Evolutionary conservation across 1,284 basidiomycete genomes (phyloP), one percentile per base, ranked within the genome.

Genomic region (Hypsizygus ulmarius): DNA sequence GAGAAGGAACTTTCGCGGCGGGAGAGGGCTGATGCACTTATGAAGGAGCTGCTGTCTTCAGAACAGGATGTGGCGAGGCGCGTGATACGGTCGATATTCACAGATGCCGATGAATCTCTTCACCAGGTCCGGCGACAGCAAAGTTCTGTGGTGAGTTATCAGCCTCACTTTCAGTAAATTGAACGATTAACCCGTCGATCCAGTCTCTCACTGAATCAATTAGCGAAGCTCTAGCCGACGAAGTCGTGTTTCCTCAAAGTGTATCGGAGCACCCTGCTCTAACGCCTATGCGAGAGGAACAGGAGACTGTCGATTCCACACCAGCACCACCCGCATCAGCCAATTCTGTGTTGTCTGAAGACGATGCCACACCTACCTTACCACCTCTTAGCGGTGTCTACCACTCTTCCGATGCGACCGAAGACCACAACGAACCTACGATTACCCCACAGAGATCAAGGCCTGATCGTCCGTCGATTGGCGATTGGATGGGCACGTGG

Each of bases 401-500:
- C 18, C 51, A 52, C 18, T 43, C 51, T 11, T 34, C 47, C 10
- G n/a, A n/a, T n/a, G n/a, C n/a, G n/a, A n/a, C n/a, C n/a, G n/a
- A 40, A 5, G 43, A 39, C 19, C 51, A 45, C 4, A 59, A 61
- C 36, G 55, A 57, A 36, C 54, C 53, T 9, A 59, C 63, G 30
- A 43, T 56, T 14, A 38, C 41, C 27, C 44, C 46, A 7, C 39
- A 45, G 16, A 65, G 64, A 47, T 41, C 58, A 12, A 66, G 64
- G 21, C 61, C 58, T 32, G 72, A 72, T 21, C 62, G 66, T 12
- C 69, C 62, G 45, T 65, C 66, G 12, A 71, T 82, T 42, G 73
- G 77, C 14, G 81, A 84, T 44, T 89, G 86, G 86, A 79, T 88
- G 74, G 83, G 84, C 1, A 79, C 77, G 0, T 81, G 81, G 75